Conservation (phyloP, 305 asterid species). For the Rubia peregrina region DNA sequence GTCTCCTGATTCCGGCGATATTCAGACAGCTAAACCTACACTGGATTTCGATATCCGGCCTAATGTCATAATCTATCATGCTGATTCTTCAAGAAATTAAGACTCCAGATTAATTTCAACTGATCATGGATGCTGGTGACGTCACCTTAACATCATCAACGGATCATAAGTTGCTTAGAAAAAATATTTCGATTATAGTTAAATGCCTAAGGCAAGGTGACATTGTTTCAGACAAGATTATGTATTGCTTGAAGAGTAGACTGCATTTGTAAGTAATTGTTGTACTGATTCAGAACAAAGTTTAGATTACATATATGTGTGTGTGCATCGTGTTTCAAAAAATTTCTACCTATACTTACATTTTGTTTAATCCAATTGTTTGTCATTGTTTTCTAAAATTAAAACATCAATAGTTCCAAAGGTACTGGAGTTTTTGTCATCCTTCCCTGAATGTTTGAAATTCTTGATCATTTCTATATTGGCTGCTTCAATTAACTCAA, state of each 20-base stretch:
- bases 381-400: too few relatives aligned
- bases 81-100: conserved; percentile 14
- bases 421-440: too few relatives aligned
- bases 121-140: neutral
- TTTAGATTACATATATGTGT: too few relatives aligned
- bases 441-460: too few relatives aligned
- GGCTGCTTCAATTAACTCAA: too few relatives aligned
- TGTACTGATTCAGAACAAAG: too few relatives aligned
- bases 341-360: too few relatives aligned
- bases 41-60: conserved; percentile 39
- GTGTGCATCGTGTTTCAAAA: too few relatives aligned
- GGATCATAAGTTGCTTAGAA: neutral
- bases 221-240: neutral
- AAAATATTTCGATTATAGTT: neutral
- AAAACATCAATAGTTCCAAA: too few relatives aligned
- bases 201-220: neutral
- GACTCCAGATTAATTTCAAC: neutral
- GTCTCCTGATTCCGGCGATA: conserved; percentile 7
- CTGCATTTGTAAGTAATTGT: neutral
- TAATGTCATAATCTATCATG: conserved; percentile 50
- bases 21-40: conserved; percentile 14
- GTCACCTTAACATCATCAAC: neutral
- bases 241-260: neutral
- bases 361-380: too few relatives aligned
- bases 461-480: too few relatives aligned